Base-by-base conservation (phyloP, 345 rosid genomes). In the Zanthoxylum bungeanum region DNA sequence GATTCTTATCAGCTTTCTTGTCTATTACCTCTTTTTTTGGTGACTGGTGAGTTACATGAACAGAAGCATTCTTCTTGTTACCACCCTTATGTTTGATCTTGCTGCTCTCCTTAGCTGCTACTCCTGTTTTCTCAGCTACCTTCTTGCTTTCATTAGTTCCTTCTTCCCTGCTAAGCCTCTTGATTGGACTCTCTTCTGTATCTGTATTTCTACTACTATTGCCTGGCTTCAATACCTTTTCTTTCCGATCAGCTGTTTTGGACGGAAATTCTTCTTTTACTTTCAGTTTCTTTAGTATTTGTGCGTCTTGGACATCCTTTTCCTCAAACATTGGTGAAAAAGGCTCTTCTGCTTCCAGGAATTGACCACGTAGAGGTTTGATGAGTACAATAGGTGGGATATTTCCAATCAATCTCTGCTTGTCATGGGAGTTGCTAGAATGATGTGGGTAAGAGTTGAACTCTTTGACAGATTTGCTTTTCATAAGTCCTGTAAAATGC, bases 301-400 rank as follows among this genome's bases (percentile, higher is more conserved):
- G 76, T 25, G 64, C 16, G 51, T 53, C 70, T 28, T 46, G 67
- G 36, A 66, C 31, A 50, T 66, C 76, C 49, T 75, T 74, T 46
- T 77, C 77, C 59, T 46, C 19, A 78, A 53, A 75, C 14, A 42
- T 33, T 7, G 73, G 75, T 11, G 19, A 50, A 56, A 55, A 30
- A 33, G 74, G 56, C 49, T 81, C 79, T 49, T 85, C 75, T 40
- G 75, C 42, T 61, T 75, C 70, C 28, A 59, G 63, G 50, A 50
- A 39, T 30, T 73, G 75, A 69, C 11, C 71, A 64, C 50, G 76
- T 70, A 76, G 59, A 52, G 97, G 91, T 74, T 79, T 94, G 30
- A 90, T 87, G 22, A 91, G 87, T 36, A 91, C 89, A 60, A 90
- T 87, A 8, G 92, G 89, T 31, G 86, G 75, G 17, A 24, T 47